Evolutionary conservation across 2,329 filamentous ascomycete species (phyloP).

Genomic region (Colletotrichum truncatum): DNA sequence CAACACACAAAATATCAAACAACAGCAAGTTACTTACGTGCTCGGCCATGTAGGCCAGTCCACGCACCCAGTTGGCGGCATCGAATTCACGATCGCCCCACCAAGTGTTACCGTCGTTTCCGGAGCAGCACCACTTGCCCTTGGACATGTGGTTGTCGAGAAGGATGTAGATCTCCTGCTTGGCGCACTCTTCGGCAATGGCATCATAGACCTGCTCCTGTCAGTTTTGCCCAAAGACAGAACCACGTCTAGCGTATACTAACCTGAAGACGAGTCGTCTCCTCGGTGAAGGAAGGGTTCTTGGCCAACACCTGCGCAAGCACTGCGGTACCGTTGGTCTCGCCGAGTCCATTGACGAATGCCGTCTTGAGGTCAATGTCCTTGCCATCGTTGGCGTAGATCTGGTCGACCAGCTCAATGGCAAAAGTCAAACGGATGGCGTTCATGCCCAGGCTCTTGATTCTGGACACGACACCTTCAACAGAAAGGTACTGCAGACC

Average conservation of each 20-base stretch:
- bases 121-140: conserved; percentile 66
- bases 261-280: conserved; percentile 63
- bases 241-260: conserved; percentile 22
- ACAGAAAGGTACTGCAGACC: conserved; percentile 71
- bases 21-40: conserved; percentile 51
- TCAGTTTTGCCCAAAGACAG: neutral
- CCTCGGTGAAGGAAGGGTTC: conserved; percentile 64
- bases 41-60: conserved; percentile 66
- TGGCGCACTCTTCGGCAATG: conserved; percentile 65
- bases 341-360: conserved; percentile 56
- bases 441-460: conserved; percentile 70
- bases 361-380: conserved; percentile 57
- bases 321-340: conserved; percentile 60
- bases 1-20: neutral
- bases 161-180: conserved; percentile 65
- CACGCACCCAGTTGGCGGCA: conserved; percentile 67
- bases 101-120: conserved; percentile 66
- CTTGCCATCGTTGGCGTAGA: conserved; percentile 55
- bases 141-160: conserved; percentile 70
- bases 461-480: conserved; percentile 59
- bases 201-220: conserved; percentile 58
- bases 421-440: conserved; percentile 70
- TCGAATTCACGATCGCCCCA: conserved; percentile 70
- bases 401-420: conserved; percentile 71
- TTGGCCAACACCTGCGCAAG: conserved; percentile 61